phyloP scores from a whole-genome alignment of 169 alveolate genomes.

The Eimeria acervulina region DNA sequence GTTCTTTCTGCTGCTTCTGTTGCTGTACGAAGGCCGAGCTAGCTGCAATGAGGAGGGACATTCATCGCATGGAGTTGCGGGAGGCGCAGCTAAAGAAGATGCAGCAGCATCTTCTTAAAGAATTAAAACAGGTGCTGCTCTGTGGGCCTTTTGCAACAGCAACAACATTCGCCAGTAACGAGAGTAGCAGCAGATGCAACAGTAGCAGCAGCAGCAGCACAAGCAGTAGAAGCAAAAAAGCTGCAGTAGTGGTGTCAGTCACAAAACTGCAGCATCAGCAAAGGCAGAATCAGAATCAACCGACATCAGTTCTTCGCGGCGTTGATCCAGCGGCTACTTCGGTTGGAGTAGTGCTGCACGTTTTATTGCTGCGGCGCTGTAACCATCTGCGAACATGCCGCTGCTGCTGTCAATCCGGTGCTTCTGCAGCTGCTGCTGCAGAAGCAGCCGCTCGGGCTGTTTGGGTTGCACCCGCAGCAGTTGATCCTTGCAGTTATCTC shows the following conservation, averaged over 20 bases:
- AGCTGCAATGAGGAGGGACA: conserved; percentile 94
- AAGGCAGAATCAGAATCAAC: neutral
- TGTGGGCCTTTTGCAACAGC: neutral
- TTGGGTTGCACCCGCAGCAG: no score
- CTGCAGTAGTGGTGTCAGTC: neutral
- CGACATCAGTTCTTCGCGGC: no score
- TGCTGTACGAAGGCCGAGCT: conserved; percentile 87
- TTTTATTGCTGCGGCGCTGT: no score
- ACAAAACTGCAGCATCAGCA: neutral
- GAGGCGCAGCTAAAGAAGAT: conserved; percentile 91
- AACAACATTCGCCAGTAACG: neutral
- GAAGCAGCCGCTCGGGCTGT: no score
- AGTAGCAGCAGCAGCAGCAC: neutral
- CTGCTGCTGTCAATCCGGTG: no score
- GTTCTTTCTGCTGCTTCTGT: neutral
- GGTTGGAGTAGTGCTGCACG: no score
- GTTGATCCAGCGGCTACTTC: no score
- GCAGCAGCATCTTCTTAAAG: conserved; percentile 92
- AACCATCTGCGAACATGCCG: no score
- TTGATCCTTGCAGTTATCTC: no score
- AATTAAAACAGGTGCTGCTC: conserved; percentile 91
- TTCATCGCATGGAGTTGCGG: conserved; percentile 95
- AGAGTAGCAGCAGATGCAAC: neutral
- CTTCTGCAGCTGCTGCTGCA: no score
- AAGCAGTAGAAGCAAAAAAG: neutral